phyloP scores from a whole-genome alignment of 2,329 filamentous ascomycete genomes.

The Sporothrix luriei region DNA sequence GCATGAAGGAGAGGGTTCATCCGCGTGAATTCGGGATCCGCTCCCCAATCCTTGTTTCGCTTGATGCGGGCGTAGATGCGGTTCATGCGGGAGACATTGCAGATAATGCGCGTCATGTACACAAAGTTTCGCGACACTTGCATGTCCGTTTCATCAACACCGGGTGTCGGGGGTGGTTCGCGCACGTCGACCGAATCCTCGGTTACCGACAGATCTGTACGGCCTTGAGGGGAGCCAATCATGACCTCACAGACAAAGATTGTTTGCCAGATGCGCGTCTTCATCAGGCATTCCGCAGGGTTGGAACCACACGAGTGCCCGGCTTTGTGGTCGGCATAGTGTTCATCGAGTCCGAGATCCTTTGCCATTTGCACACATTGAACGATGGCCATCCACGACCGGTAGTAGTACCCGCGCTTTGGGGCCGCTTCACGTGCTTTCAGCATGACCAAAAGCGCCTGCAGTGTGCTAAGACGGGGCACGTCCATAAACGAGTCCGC shows the following conservation, averaged over 20 bases:
- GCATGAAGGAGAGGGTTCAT: conserved; percentile 75
- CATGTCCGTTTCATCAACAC: conserved; percentile 73
- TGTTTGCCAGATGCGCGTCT: conserved; percentile 87
- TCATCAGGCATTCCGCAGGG: conserved; percentile 75
- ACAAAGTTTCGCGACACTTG: conserved; percentile 81
- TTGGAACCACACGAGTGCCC: conserved; percentile 70
- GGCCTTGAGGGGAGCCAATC: conserved; percentile 90
- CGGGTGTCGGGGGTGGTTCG: conserved; percentile 63
- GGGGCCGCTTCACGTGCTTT: conserved; percentile 92
- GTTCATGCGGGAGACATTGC: conserved; percentile 77
- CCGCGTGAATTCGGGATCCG: conserved; percentile 79
- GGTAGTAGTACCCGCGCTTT: conserved; percentile 92
- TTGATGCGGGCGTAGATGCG: conserved; percentile 72
- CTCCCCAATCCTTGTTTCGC: conserved; percentile 74
- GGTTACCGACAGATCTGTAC: conserved; percentile 75
- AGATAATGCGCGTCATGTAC: conserved; percentile 75
- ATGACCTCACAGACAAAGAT: conserved; percentile 86
- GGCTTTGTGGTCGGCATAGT: conserved; percentile 74
- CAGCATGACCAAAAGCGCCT: conserved; percentile 81
- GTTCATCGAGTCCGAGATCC: conserved; percentile 85
- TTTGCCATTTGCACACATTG: conserved; percentile 92
- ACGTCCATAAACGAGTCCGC: conserved; percentile 93
- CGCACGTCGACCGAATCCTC: conserved; percentile 75
- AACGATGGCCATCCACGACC: conserved; percentile 95
- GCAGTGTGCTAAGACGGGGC: conserved; percentile 85